Evolutionary conservation across 306 rosid species (phyloP).

Genomic region (Crotalaria pallida): DNA sequence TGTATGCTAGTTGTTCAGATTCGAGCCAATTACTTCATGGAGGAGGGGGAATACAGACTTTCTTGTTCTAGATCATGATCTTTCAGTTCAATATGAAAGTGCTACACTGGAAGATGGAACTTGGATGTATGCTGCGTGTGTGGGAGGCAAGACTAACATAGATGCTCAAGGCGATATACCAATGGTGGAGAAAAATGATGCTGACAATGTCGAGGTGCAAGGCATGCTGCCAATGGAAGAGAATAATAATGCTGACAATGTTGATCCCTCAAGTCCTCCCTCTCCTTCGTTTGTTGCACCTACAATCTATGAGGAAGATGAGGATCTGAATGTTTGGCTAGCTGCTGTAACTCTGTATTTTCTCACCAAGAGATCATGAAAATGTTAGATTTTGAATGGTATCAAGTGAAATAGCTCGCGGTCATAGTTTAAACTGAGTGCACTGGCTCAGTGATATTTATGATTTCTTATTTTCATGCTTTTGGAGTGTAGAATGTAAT

Average conservation of each 20-base stretch:
- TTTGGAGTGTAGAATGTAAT: background rate
- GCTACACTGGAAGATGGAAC: too few species aligned
- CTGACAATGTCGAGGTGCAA: background rate
- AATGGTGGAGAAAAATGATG: background rate
- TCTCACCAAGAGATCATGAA: background rate
- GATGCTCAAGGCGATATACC: background rate
- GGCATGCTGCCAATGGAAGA: too few species aligned
- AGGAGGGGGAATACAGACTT: background rate
- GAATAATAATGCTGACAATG: too few species aligned
- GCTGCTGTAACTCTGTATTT: background rate
- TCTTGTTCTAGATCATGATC: too few species aligned
- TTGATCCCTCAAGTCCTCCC: too few species aligned
- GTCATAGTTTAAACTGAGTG: too few species aligned
- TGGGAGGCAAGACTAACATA: too few species aligned
- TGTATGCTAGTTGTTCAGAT: background rate
- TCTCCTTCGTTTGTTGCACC: background rate
- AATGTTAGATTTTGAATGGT: too few species aligned
- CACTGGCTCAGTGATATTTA: background rate
- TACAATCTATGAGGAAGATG: background rate
- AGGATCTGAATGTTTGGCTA: background rate
- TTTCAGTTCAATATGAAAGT: too few species aligned
- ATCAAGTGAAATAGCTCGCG: too few species aligned
- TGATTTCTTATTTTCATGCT: background rate
- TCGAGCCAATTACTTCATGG: background rate
- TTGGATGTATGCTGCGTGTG: too few species aligned